Evolutionary conservation across 73 alveolate genomes (phyloP), one percentile per base, ranked within the genome.

Genomic region (Durusdinium trenchii): DNA sequence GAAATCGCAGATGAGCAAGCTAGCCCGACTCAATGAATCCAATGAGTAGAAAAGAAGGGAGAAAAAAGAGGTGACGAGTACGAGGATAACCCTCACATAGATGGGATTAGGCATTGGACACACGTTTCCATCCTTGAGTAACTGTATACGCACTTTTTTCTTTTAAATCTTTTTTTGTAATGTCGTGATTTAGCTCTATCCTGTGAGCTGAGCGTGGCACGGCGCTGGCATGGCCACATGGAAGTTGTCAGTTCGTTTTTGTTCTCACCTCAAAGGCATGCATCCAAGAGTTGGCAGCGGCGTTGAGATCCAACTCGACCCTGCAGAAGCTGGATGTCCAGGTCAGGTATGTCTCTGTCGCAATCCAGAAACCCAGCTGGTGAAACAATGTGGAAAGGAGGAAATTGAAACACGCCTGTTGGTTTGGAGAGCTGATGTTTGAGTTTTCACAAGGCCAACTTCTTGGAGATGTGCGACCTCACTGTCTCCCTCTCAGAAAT

Each of bases 221-320:
- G 36, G 7, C 23, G 42, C n/a, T n/a, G n/a, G n/a, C n/a, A 42
- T 47, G 57, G 14, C 52, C 40, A 79, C 67, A 30, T 47, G 30
- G 35, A 79, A 46, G 38, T 64, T 45, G 30, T 43, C 9, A 30
- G 36, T 47, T 20, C 46, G 30, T 42, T 12, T n/a, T 26, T 42
- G 32, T 20, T 46, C 69, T 4, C 20, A 26, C 10, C 28, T 28
- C 86, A 28, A 71, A 90, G 97, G 97, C 38, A 35, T 47, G 64
- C 97, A 46, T 90, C 10, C 43, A n/a, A 36, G 75, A 48, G 48
- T 45, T 90, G 87, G 69, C 87, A 50, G 79, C 26, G 3, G 67
- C 97, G 45, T 76, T 90, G 87, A 75, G 87, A 76, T 14, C 52
- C 75, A 90, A 90, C 75, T 67, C 97, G 42, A 90, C 97, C 9